Evolutionary conservation across 2,329 filamentous ascomycete genomes (phyloP).

Genomic region (Monilinia laxa): DNA sequence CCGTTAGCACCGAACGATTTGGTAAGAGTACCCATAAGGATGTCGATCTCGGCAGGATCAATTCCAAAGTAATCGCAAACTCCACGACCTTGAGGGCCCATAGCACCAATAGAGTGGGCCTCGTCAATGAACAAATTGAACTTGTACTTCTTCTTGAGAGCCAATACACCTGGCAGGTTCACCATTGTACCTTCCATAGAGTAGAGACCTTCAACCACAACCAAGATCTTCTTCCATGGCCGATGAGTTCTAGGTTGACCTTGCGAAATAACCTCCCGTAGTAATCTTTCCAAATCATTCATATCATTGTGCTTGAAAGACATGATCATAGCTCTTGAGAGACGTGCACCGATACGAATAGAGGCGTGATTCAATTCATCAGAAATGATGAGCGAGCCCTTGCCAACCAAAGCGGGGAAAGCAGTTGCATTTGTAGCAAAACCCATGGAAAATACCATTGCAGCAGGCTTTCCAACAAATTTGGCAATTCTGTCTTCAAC

Average conservation of each 20-base stretch:
- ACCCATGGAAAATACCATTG: conserved; percentile 99
- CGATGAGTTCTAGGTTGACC: conserved; percentile 97
- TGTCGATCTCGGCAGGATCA: conserved; percentile 82
- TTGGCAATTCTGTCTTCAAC: conserved; percentile 85
- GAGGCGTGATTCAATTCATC: conserved; percentile 98
- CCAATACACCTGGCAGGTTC: conserved; percentile 86
- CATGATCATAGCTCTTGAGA: conserved; percentile 90
- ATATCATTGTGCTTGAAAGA: conserved; percentile 99
- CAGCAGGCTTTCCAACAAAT: conserved; percentile 90
- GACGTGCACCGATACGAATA: conserved; percentile 89
- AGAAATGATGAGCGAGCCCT: conserved; percentile 91
- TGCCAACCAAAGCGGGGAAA: conserved; percentile 88
- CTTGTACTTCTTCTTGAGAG: conserved; percentile 93
- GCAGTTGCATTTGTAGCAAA: conserved; percentile 93
- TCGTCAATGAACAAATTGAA: conserved; percentile 95
- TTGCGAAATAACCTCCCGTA: conserved; percentile 92
- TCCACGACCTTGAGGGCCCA: conserved; percentile 83
- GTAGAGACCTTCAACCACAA: conserved; percentile 95
- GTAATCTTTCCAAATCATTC: conserved; percentile 76
- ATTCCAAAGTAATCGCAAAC: conserved; percentile 98
- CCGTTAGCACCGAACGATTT: conserved; percentile 99
- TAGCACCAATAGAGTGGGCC: conserved; percentile 90
- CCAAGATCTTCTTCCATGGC: conserved; percentile 98
- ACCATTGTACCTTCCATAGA: conserved; percentile 99
- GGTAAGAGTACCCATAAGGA: conserved; percentile 96